Evolutionary conservation across 2,329 filamentous ascomycete species (phyloP).

Genomic region (Sordariomycetes sp.): DNA sequence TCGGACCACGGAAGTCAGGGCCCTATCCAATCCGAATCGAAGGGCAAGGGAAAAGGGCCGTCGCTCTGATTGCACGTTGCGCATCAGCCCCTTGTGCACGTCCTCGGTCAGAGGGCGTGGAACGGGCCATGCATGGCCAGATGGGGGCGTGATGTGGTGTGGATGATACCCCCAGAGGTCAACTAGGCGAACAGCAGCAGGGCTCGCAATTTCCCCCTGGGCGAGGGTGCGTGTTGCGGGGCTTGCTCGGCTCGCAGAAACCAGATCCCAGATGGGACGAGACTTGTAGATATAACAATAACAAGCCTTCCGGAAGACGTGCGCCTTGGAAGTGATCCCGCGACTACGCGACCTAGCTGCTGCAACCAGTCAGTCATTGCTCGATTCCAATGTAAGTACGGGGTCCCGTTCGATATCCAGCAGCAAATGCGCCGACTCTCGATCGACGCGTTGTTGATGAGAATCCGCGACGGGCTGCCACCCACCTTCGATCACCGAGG

Average conservation of each 20-base stretch:
- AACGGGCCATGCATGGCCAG: neutral
- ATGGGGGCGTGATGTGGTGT: neutral
- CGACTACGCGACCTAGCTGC: neutral
- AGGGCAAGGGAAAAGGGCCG: conserved; percentile 1
- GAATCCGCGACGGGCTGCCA: too few species aligned
- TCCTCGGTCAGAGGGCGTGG: neutral
- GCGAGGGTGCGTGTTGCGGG: neutral
- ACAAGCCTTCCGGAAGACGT: neutral
- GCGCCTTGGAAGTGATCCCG: neutral
- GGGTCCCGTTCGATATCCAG: too few species aligned
- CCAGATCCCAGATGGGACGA: neutral
- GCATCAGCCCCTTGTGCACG: conserved; percentile 2
- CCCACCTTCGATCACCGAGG: too few species aligned
- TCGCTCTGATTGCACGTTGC: conserved; percentile 2
- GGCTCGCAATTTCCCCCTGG: neutral
- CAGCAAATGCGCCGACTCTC: too few species aligned
- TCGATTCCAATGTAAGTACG: neutral
- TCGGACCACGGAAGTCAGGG: neutral
- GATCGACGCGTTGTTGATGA: too few species aligned
- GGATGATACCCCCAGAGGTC: neutral
- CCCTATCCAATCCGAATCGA: neutral
- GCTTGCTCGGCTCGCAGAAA: conserved; percentile 1
- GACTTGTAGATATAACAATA: conserved; percentile 1
- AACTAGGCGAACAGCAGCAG: neutral
- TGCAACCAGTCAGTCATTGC: neutral